phyloP scores from a whole-genome alignment of 805 yeast species.

The Nakazawaea molendinolei region DNA sequence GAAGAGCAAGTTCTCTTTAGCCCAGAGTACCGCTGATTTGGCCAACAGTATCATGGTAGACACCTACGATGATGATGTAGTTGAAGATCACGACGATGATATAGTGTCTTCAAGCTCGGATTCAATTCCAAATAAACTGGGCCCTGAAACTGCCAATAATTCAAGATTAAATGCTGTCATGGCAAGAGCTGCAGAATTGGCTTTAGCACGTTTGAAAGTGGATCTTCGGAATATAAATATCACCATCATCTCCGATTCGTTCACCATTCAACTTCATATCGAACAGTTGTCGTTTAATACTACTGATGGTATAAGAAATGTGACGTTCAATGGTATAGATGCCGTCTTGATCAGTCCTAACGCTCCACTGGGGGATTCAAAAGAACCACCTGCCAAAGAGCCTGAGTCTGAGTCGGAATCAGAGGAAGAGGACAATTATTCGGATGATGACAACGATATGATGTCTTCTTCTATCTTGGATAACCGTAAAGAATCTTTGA shows the following conservation, averaged over 20 bases:
- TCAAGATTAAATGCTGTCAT: slow-evolving; percentile 48
- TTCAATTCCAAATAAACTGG: background rate
- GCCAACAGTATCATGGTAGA: slow-evolving; percentile 49
- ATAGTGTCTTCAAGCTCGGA: background rate
- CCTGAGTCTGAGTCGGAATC: slow-evolving; percentile 7
- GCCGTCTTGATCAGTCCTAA: slow-evolving; percentile 35
- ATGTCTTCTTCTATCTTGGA: slow-evolving; percentile 22
- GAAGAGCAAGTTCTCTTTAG: slow-evolving; percentile 38
- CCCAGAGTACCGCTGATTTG: slow-evolving; percentile 69
- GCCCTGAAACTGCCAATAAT: background rate
- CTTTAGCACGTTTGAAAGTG: slow-evolving; percentile 53
- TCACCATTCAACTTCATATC: slow-evolving; percentile 27
- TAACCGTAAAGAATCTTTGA: slow-evolving; percentile 22
- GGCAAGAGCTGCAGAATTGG: slow-evolving; percentile 61
- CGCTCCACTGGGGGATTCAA: slow-evolving; percentile 23
- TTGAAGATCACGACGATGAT: slow-evolving; percentile 24
- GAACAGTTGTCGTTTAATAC: slow-evolving; percentile 29
- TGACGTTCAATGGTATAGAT: slow-evolving; percentile 32
- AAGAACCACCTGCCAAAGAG: slow-evolving; percentile 7
- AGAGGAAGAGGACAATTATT: slow-evolving; percentile 21
- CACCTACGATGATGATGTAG: slow-evolving; percentile 19
- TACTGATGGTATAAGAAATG: slow-evolving; percentile 38
- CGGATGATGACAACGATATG: slow-evolving; percentile 25
- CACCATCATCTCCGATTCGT: slow-evolving; percentile 41
- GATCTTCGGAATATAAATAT: slow-evolving; percentile 40